Base-by-base conservation (phyloP, 2,329 filamentous ascomycete genomes). In the Fusarium succisae region DNA sequence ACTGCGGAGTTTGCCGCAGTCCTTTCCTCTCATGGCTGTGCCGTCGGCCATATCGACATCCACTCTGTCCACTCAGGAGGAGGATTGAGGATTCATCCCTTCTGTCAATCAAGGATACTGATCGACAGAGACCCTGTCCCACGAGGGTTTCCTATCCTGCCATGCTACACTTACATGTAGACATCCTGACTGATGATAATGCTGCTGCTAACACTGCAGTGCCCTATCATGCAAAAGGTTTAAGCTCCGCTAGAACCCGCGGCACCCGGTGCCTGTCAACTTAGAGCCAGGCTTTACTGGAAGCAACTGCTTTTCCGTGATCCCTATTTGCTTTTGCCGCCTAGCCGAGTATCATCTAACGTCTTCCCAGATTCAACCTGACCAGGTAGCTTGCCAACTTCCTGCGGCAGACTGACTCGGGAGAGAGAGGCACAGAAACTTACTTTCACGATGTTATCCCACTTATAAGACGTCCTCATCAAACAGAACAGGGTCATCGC, bases 91-190 rank as follows among this genome's bases (percentile, higher is more conserved):
- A 63, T 74, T 74, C 71, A 72, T 69, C 67, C 71, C 50, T 68
- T 71, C 67, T 73, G 50, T 70, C 51, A 58, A 56, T 65, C 66
- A 71, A 60, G 70, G 54, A 61, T 48, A 55, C 48, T 74, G 71
- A 74, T 74, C 71, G 71, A 74, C 71, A 58, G 51, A 41, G 66
- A 64, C 67, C 71, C 71, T 74, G 63, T 74, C 69, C 71, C 71
- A 74, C 56, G 71, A 74, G 58, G 55, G 53, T 65, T 72, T 72
- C 60, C 58, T 67, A 51, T 65, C 59, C 51, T 72, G 68, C 66
- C 67, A 50, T 71, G 70, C 38, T 37, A 54, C 47, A 53, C 48
- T 14, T 53, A 53, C 48, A 53, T 35, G 17, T 32, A 50, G 45
- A 28, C 22, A 63, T 32, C 24, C 35, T 54, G 22, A 30, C 26